Conservation (phyloP, 2,329 filamentous ascomycete species). For the Alternaria brassicicola region DNA sequence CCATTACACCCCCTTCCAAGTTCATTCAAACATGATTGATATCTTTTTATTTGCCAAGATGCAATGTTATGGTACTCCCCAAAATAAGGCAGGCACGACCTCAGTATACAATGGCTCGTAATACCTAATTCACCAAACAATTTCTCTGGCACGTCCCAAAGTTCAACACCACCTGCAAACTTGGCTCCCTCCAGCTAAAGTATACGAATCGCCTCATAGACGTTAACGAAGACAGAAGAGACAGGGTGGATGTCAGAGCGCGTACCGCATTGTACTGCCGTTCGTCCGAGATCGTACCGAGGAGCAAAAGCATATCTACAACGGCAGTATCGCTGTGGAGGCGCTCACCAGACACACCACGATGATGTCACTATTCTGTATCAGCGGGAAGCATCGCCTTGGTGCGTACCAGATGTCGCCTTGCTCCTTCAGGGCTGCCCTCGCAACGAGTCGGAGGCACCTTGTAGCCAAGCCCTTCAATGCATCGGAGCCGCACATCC, state of each 20-base stretch:
- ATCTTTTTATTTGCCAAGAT: not conserved
- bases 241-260: not conserved
- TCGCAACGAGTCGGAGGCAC: conserved; percentile 7
- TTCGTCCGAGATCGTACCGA: not conserved
- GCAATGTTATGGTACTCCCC: not conserved
- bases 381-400: not conserved
- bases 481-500: conserved; percentile 9
- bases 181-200: not conserved
- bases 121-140: not conserved
- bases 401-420: not conserved
- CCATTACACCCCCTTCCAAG: not conserved
- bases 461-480: conserved; percentile 4
- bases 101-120: not conserved
- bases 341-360: not conserved
- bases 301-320: not conserved
- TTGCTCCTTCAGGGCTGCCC: not conserved
- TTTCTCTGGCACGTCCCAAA: not conserved
- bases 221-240: not conserved
- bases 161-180: not conserved
- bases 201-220: not conserved
- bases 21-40: not conserved
- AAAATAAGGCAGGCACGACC: not conserved
- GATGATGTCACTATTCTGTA: not conserved
- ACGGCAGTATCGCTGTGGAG: not conserved
- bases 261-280: not conserved